phyloP scores from a whole-genome alignment of 352 stramenopile species.

The Phytophthora pluvialis region DNA sequence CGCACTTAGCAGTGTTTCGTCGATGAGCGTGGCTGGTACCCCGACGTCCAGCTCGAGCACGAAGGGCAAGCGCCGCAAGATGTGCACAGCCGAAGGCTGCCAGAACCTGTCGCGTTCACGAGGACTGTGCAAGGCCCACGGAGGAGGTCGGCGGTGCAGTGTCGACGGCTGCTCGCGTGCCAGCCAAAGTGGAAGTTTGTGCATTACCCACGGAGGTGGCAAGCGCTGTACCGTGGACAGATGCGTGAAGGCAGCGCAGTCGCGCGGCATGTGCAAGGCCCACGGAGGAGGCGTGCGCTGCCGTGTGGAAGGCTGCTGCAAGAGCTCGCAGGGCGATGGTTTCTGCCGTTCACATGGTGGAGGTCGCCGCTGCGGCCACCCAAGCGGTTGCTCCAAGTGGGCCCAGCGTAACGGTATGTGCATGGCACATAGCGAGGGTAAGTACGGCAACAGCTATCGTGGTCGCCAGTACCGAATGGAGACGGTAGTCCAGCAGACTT shows the following conservation, averaged over 20 bases:
- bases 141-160: constrained; percentile 75
- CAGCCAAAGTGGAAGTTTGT: constrained; percentile 82
- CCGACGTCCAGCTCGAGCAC: constrained; percentile 23
- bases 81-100: constrained; percentile 80
- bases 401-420: constrained; percentile 86
- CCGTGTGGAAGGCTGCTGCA: constrained; percentile 80
- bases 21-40: constrained; percentile 24
- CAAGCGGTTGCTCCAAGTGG: constrained; percentile 80
- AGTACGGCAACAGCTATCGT: constrained; percentile 85
- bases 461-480: constrained; percentile 58
- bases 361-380: constrained; percentile 73
- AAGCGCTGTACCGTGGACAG: constrained; percentile 86
- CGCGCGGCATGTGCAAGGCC: constrained; percentile 85
- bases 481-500: constrained; percentile 23
- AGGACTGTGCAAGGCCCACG: constrained; percentile 82
- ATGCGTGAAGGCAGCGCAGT: constrained; percentile 81
- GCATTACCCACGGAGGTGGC: constrained; percentile 83
- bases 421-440: constrained; percentile 85
- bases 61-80: constrained; percentile 80
- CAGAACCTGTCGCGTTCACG: constrained; percentile 79
- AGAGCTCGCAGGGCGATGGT: constrained; percentile 85
- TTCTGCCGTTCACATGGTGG: constrained; percentile 84
- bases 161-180: constrained; percentile 81
- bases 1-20: constrained; percentile 39
- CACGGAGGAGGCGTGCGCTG: constrained; percentile 85